These are phyloP conservation scores for Chlamydomonas reinhardtii DNA, from an alignment of 163 green algal species.

Conservation along the genomic window DNA sequence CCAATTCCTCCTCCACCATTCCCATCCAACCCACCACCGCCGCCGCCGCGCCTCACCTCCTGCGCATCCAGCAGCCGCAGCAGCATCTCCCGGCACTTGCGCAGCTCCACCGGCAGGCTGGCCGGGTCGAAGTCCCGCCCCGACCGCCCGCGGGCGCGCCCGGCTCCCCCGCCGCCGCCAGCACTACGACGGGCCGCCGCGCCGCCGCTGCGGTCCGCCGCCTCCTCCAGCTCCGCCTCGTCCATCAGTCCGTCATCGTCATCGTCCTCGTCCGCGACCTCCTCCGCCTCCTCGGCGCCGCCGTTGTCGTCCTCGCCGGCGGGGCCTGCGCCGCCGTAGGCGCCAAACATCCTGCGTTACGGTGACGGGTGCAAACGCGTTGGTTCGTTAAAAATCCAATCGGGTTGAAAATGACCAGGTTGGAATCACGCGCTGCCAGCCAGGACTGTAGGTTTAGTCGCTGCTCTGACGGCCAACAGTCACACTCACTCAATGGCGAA, in stretches of 20 bases:
- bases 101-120: slow-evolving; percentile 42
- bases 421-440: too few relatives aligned
- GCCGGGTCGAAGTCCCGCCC: too few relatives aligned
- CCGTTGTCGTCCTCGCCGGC: background rate
- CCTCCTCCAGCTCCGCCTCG: background rate
- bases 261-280: background rate
- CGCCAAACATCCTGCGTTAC: too few relatives aligned
- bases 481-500: background rate
- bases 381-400: too few relatives aligned
- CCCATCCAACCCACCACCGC: background rate
- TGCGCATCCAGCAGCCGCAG: slow-evolving; percentile 62
- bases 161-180: background rate
- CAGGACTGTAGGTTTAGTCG: too few relatives aligned
- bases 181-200: background rate
- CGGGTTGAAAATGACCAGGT: too few relatives aligned
- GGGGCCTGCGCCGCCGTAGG: background rate
- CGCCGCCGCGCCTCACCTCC: slow-evolving; percentile 51
- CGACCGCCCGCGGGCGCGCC: background rate
- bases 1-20: background rate
- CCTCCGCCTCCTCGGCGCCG: background rate
- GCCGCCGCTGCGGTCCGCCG: background rate
- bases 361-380: too few relatives aligned
- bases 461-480: too few relatives aligned
- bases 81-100: slow-evolving; percentile 58
- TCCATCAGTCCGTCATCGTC: background rate